Evolutionary conservation across 495 filamentous ascomycete genomes (phyloP).

Genomic region (Barbatosphaeria neglecta): DNA sequence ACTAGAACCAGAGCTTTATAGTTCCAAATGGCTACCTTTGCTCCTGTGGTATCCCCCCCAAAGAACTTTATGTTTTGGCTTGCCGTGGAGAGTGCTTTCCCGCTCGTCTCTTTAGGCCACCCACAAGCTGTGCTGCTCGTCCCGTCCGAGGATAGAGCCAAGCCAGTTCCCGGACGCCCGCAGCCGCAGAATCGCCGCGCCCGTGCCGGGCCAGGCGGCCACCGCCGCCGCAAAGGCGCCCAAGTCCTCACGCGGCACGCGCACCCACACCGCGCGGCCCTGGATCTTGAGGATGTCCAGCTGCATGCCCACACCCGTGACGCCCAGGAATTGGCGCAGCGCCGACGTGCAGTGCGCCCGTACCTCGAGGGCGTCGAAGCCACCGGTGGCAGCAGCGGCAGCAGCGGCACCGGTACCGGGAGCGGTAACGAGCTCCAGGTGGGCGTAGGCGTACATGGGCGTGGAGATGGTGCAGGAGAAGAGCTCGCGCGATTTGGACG

Average conservation of each 20-base stretch:
- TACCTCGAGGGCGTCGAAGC: constrained; percentile 61
- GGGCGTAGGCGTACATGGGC: constrained; percentile 29
- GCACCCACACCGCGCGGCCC: constrained; percentile 52
- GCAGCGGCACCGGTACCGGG: no score
- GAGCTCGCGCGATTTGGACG: constrained; percentile 18
- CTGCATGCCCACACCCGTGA: constrained; percentile 62
- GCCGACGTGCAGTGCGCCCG: constrained; percentile 62
- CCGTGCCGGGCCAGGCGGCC: constrained; percentile 54
- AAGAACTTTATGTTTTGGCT: no score
- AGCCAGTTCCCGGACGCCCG: constrained; percentile 34
- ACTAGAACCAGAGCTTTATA: no score
- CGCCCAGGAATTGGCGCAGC: constrained; percentile 68
- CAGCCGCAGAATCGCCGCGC: constrained; percentile 29
- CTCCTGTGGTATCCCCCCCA: no score
- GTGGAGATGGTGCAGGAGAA: constrained; percentile 22
- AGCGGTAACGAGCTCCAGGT: constrained; percentile 24
- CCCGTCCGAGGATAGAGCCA: constrained; percentile 26
- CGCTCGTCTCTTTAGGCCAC: constrained; percentile 8
- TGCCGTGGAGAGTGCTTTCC: no score
- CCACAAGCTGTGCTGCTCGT: constrained; percentile 27
- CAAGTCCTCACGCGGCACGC: constrained; percentile 60
- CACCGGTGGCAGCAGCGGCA: no score
- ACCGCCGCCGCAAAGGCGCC: constrained; percentile 46
- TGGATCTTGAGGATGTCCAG: constrained; percentile 68
- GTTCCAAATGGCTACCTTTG: no score